Percentiles rank a stretch among this genome's conserved stretches.
These are phyloP conservation scores for Euphrasia confusa DNA, from an alignment of 257 asterid genomes.

Conservation along the genomic window DNA sequence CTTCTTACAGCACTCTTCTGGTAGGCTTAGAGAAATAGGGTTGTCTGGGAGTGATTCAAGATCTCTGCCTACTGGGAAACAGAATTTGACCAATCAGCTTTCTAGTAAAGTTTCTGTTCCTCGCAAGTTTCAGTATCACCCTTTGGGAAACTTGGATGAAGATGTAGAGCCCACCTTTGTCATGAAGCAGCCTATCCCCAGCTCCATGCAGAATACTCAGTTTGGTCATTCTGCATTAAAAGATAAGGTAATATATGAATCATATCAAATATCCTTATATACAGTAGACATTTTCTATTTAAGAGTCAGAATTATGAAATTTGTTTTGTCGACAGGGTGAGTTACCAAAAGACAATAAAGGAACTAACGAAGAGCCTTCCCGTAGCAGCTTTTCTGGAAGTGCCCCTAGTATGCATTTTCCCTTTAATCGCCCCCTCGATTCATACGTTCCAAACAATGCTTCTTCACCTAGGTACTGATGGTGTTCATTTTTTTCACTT, in stretches of 20 bases:
- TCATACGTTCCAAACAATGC: constrained; percentile 34
- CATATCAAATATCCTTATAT: not conserved
- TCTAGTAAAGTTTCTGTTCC: constrained; percentile 46
- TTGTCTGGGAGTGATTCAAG: constrained; percentile 50
- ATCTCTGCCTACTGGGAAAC: constrained; percentile 46
- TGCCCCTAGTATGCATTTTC: constrained; percentile 32
- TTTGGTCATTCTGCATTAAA: constrained; percentile 36
- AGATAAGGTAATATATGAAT: constrained; percentile 41
- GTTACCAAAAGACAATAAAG: constrained; percentile 41
- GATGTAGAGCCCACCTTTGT: constrained; percentile 43
- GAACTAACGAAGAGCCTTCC: constrained; percentile 36
- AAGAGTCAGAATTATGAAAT: constrained; percentile 9
- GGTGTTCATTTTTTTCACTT: constrained; percentile 13
- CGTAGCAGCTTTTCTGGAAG: constrained; percentile 38
- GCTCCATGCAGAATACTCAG: constrained; percentile 41
- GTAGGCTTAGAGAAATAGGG: constrained; percentile 49
- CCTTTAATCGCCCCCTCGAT: constrained; percentile 41
- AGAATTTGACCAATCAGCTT: constrained; percentile 49
- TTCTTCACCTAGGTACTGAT: constrained; percentile 51
- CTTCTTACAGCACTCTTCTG: constrained; percentile 46
- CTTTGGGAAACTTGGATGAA: constrained; percentile 79
- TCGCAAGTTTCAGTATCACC: constrained; percentile 81
- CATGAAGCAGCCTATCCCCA: constrained; percentile 45
- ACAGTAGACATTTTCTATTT: constrained; percentile 8
- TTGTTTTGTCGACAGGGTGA: constrained; percentile 47